phyloP scores from a whole-genome alignment of 23 red algal species.

The Gracilaria gracilis region DNA sequence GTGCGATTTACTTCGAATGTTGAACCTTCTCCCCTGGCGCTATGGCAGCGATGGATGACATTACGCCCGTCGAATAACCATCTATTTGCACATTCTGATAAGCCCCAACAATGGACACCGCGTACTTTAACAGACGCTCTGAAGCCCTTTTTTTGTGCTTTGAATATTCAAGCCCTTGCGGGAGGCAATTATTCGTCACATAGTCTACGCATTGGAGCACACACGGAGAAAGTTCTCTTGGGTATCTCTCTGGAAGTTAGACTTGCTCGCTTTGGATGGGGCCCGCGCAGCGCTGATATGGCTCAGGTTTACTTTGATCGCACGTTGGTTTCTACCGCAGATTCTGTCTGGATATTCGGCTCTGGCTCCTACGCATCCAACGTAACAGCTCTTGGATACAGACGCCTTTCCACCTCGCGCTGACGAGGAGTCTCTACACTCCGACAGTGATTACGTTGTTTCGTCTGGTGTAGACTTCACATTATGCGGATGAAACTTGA shows the following conservation, averaged over 20 bases:
- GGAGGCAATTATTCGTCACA: conserved; percentile 35
- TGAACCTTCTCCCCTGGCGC: background rate
- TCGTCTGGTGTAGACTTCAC: background rate
- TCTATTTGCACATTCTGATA: background rate
- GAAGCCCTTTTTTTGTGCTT: background rate
- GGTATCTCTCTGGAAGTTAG: conserved; percentile 11
- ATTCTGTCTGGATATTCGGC: conserved; percentile 50
- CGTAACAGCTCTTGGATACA: too few relatives aligned
- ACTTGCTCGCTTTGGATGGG: conserved; percentile 43
- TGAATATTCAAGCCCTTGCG: background rate
- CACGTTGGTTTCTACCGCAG: background rate
- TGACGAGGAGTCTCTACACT: background rate
- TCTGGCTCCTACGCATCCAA: background rate
- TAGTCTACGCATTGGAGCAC: conserved; percentile 23
- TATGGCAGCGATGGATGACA: conserved; percentile 30
- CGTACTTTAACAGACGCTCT: background rate
- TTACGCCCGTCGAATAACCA: background rate
- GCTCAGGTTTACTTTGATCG: conserved; percentile 32
- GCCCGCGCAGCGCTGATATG: conserved; percentile 1
- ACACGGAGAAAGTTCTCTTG: conserved; percentile 42
- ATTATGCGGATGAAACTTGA: background rate
- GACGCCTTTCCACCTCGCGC: background rate
- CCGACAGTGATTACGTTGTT: background rate
- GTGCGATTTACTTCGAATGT: background rate
- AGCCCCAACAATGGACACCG: background rate